Percentiles rank a stretch among this genome's conserved stretches.
These are phyloP conservation scores for Pseudogymnoascus sp. DNA, from an alignment of 2,329 filamentous ascomycete species.

Conservation along the genomic window DNA sequence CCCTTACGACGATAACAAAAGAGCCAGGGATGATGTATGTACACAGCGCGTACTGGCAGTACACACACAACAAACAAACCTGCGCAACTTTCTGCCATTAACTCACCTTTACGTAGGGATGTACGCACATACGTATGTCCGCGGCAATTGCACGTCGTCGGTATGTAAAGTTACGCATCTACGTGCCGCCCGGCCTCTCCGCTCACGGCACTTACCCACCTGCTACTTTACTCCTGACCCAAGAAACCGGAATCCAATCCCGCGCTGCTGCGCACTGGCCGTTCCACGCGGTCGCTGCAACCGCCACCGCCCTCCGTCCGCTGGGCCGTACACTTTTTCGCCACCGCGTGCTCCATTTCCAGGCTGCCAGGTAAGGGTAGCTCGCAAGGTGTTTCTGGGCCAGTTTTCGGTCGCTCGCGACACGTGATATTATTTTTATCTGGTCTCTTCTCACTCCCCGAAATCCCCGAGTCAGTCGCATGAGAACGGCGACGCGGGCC, in stretches of 20 bases:
- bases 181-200: background rate
- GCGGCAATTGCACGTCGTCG: background rate
- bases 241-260: background rate
- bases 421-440: background rate
- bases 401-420: background rate
- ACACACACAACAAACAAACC: background rate
- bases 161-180: no score
- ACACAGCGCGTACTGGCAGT: background rate
- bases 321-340: background rate
- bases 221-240: background rate
- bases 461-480: background rate
- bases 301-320: background rate
- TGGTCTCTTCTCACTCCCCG: background rate
- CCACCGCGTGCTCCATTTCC: background rate
- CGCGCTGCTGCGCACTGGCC: background rate
- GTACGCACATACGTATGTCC: background rate
- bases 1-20: background rate
- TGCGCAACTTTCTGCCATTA: background rate
- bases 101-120: background rate
- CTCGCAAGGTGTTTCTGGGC: background rate
- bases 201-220: background rate
- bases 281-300: background rate
- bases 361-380: background rate
- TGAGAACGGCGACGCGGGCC: background rate
- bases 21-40: background rate